phyloP scores from a whole-genome alignment of 306 rosid species.

The Aeschynomene evenia region DNA sequence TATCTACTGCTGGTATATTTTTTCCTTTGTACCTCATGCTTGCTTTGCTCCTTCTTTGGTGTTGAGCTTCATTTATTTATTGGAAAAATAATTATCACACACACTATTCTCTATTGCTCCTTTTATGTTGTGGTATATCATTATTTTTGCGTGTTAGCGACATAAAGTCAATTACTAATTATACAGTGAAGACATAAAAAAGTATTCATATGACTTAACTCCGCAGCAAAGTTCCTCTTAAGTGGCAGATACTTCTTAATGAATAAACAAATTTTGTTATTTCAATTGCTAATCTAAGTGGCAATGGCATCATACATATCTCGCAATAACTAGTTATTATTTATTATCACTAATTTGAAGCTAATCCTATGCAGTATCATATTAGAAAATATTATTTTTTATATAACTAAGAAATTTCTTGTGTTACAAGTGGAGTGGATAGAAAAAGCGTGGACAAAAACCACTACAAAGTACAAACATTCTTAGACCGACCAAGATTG shows the following conservation, averaged over 20 bases:
- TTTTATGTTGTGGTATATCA: neutral
- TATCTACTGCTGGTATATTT: too few relatives aligned
- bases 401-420: neutral
- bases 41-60: too few relatives aligned
- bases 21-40: too few relatives aligned
- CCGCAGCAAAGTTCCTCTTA: constrained; percentile 4
- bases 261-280: neutral
- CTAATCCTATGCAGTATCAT: too few relatives aligned
- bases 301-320: neutral
- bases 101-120: too few relatives aligned
- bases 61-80: too few relatives aligned
- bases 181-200: neutral
- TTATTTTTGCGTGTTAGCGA: constrained; percentile 8
- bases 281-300: neutral
- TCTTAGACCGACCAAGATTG: neutral
- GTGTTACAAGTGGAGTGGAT: neutral
- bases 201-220: constrained; percentile 9
- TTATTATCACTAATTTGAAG: too few relatives aligned
- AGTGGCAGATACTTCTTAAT: neutral
- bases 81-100: too few relatives aligned
- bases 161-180: neutral
- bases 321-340: neutral
- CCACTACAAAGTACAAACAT: neutral
- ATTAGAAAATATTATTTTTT: too few relatives aligned
- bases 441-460: neutral